phyloP scores from a whole-genome alignment of 208 protist species.

The Leishmania braziliensis region DNA sequence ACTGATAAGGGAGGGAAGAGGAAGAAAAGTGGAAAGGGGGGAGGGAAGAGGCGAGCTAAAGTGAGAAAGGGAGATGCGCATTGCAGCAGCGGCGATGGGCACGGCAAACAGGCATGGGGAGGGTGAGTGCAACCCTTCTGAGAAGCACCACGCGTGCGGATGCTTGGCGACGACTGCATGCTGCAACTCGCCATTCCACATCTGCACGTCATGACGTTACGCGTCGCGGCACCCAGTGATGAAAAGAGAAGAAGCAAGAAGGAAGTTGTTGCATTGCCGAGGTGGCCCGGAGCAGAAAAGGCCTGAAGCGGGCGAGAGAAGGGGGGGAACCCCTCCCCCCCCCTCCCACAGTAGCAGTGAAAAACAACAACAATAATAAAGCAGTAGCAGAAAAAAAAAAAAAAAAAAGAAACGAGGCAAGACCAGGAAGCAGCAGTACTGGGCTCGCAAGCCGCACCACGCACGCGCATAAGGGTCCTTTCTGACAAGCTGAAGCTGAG shows the following conservation, averaged over 20 bases:
- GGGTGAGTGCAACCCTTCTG: neutral
- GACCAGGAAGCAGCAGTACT: neutral
- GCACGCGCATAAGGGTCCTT: neutral
- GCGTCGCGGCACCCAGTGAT: neutral
- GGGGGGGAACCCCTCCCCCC: neutral
- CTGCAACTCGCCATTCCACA: neutral
- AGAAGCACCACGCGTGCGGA: neutral
- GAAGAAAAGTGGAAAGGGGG: neutral
- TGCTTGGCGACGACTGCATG: neutral
- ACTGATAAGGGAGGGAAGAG: neutral
- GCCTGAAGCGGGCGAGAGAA: neutral
- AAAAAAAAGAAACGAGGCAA: neutral
- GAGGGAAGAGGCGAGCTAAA: neutral
- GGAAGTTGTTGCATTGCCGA: neutral
- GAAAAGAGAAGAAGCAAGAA: neutral
- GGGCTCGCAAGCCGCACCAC: neutral
- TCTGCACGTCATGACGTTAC: neutral
- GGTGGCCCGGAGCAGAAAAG: neutral
- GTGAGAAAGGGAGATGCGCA: constrained; percentile 5
- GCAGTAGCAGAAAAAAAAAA: neutral
- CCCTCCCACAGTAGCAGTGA: neutral
- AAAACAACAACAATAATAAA: neutral
- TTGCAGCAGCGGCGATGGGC: neutral
- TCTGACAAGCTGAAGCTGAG: neutral
- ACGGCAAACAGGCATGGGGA: neutral